Base-by-base conservation (phyloP, 2,329 filamentous ascomycete species). In the Tolypocladium nubicola region DNA sequence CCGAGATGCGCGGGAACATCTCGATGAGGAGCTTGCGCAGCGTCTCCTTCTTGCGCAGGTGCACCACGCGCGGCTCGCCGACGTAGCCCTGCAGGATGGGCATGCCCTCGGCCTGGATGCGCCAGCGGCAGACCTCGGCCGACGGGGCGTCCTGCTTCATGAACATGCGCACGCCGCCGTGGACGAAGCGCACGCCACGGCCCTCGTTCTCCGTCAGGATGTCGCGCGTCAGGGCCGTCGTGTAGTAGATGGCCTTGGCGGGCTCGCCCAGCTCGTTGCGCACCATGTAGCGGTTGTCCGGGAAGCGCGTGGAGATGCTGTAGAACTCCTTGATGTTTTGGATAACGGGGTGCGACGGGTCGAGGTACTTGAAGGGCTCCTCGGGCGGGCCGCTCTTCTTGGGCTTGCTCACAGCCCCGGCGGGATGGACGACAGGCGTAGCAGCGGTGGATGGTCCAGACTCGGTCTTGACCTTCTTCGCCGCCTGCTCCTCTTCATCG, bases 81-180 rank as follows among this genome's bases (percentile, higher is more conserved):
- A 97, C 87, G 80, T 95, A 97, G 33, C 90, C 89, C 68, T 96
- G 89, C 40, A 97, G 79, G 63, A 99, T 91, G 11, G 88, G 85
- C 75, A 99, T 85, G 30, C 94, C 94, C 73, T 99, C 94, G 14
- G 87, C 89, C 77, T 99, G 94, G 65, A 99, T 94, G 52, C 94
- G 85, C 94, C 94, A 99, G 58, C 87, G 83, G 76, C 92, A 96
- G 39, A 94, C 88, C 56, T 92, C 87, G 40, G 87, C 86, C 6
- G 86, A 88, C 59, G 96, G 92, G 0, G 90, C 88, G 67, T 97
- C 91, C 72, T 97, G 93, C 77, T 96, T 96, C 79, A 97, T 94
- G 71, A 96, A 99, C 90, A 97, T 97, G 76, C 96, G 96, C 39
- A 99, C 92, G 62, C 94, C 94, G 54, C 88, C 93, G 73, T 99